Percentiles rank a stretch among this genome's conserved stretches.
Evolutionary conservation across 2,329 filamentous ascomycete genomes (phyloP).

Genomic region (Geosmithia flava): DNA sequence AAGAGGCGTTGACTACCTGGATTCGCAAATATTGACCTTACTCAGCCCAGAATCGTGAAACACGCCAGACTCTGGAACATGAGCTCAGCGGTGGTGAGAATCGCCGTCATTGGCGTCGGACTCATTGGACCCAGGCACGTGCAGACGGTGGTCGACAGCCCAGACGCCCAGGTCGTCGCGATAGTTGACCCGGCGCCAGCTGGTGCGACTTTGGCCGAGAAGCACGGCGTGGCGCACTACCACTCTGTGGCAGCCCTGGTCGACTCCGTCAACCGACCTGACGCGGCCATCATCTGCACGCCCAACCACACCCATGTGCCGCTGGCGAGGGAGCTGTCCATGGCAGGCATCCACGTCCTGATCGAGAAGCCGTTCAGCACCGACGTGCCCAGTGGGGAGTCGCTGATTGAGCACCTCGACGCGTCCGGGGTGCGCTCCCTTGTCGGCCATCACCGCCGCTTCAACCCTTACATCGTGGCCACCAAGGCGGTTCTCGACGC

Average conservation of each 20-base stretch:
- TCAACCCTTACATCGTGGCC: slow-evolving; percentile 41
- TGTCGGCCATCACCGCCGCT: slow-evolving; percentile 46
- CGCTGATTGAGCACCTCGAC: slow-evolving; percentile 13
- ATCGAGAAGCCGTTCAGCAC: slow-evolving; percentile 44
- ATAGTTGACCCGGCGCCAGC: slow-evolving; percentile 15
- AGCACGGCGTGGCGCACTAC: slow-evolving; percentile 10
- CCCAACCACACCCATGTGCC: slow-evolving; percentile 45
- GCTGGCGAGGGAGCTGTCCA: slow-evolving; percentile 30
- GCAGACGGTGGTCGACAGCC: slow-evolving; percentile 12
- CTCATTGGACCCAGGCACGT: slow-evolving; percentile 18
- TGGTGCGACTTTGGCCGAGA: slow-evolving; percentile 8
- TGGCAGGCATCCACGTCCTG: slow-evolving; percentile 26
- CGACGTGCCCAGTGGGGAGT: slow-evolving; percentile 20
- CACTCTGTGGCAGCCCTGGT: slow-evolving; percentile 28
- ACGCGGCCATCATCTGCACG: slow-evolving; percentile 45
- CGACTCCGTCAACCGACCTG: slow-evolving; percentile 22
- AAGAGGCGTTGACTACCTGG: too few species aligned
- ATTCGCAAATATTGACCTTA: too few species aligned
- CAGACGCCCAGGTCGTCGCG: slow-evolving; percentile 5
- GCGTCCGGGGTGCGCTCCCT: slow-evolving; percentile 27
- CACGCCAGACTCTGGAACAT: background rate
- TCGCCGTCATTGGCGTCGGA: slow-evolving; percentile 18
- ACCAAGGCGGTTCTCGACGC: slow-evolving; percentile 30
- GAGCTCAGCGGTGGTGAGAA: background rate
- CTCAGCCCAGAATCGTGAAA: too few species aligned